Percentiles rank a stretch among this genome's conserved stretches.
phyloP scores from a whole-genome alignment of 169 alveolate species.

The Eimeria nieschulzi region DNA sequence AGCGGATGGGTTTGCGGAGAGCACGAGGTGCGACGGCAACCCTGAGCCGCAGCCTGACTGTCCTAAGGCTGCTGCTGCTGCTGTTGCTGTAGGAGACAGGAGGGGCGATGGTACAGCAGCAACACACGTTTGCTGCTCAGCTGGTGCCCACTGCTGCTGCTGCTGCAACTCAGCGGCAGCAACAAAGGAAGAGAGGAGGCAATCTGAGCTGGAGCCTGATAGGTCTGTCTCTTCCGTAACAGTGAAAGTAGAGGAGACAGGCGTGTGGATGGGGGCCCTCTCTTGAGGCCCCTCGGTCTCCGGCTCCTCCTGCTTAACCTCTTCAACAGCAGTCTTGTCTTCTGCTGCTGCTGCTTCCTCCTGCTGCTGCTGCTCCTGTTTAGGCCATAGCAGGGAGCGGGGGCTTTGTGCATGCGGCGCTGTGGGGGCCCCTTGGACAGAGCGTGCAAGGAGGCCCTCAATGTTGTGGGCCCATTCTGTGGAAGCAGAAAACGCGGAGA shows the following conservation, averaged over 20 bases:
- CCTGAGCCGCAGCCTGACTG: background rate
- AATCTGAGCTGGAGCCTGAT: background rate
- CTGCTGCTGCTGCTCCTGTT: conserved; percentile 8
- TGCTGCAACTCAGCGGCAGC: conserved; percentile 37
- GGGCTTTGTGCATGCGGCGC: conserved; percentile 6
- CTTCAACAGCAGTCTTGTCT: background rate
- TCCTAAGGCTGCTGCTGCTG: too few relatives aligned
- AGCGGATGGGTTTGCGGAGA: background rate
- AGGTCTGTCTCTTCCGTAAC: conserved; percentile 42
- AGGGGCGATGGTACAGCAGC: background rate
- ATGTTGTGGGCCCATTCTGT: background rate
- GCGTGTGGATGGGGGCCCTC: background rate
- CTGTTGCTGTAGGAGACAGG: too few relatives aligned
- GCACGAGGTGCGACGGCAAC: background rate
- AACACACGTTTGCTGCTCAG: background rate
- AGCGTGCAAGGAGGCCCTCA: background rate
- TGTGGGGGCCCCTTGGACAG: background rate
- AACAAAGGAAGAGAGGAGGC: conserved; percentile 14
- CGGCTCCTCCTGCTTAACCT: background rate
- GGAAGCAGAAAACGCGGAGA: background rate
- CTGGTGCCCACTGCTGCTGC: conserved; percentile 19
- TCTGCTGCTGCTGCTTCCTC: conserved; percentile 31
- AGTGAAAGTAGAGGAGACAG: conserved; percentile 31
- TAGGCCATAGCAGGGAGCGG: conserved; percentile 14
- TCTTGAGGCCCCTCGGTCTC: conserved; percentile 1